These are phyloP conservation scores for Calonectria hawksworthii DNA, from an alignment of 2,329 filamentous ascomycete species.

Conservation along the genomic window DNA sequence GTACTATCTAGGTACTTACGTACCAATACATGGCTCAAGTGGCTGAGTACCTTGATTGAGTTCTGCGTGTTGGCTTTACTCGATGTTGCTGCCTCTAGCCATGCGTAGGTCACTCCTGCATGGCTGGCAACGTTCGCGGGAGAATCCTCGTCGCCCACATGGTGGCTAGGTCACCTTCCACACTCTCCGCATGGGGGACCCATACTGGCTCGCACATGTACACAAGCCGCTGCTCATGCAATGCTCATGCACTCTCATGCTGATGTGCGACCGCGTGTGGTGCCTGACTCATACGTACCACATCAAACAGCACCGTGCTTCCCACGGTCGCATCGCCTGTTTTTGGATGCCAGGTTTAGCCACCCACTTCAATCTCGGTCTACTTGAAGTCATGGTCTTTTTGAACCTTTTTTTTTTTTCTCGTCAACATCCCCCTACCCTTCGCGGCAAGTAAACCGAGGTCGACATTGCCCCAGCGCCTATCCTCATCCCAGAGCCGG, in stretches of 20 bases:
- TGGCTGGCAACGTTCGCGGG: constrained; percentile 19
- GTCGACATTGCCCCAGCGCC: neutral
- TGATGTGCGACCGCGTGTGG: constrained; percentile 9
- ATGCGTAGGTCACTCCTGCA: constrained; percentile 2
- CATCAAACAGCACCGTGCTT: constrained; percentile 18
- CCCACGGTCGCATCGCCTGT: neutral
- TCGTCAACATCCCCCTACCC: neutral
- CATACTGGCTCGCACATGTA: constrained; percentile 19
- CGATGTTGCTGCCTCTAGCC: neutral
- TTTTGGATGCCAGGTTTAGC: neutral
- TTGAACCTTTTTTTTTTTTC: neutral
- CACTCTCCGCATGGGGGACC: constrained; percentile 1
- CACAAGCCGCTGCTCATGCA: constrained; percentile 11
- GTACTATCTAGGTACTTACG: neutral
- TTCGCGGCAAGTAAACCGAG: neutral
- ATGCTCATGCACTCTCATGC: constrained; percentile 9
- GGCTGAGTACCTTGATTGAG: neutral
- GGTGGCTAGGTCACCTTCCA: constrained; percentile 23
- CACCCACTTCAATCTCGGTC: neutral
- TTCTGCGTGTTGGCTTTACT: neutral
- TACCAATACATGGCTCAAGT: neutral
- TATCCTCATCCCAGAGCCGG: constrained; percentile 16
- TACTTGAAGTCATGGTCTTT: neutral
- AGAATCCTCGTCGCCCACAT: constrained; percentile 32
- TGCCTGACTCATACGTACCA: constrained; percentile 34